These are phyloP conservation scores for Kockovaella imperatae DNA, from an alignment of 768 basidiomycete species.

Conservation along the genomic window DNA sequence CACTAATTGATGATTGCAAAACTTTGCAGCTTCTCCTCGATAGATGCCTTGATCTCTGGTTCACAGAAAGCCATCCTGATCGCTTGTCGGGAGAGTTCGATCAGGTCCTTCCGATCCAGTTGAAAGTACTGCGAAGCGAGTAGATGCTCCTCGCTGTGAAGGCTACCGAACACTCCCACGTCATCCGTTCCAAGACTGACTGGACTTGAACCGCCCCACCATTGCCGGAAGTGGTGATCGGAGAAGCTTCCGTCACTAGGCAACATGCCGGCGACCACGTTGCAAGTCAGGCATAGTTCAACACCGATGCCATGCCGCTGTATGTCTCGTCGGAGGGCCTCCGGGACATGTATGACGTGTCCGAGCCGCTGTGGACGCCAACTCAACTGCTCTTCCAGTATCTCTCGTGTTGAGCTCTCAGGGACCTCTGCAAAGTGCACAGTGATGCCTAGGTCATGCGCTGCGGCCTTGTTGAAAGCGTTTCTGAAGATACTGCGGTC, in stretches of 20 bases:
- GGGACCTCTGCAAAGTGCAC: conserved; percentile 19
- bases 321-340: conserved; percentile 2
- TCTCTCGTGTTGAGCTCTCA: neutral
- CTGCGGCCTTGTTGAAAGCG: conserved; percentile 6
- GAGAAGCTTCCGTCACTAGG: neutral
- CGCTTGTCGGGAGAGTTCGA: conserved; percentile 7
- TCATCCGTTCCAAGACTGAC: conserved; percentile 20
- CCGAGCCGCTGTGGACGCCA: conserved; percentile 14
- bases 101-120: conserved; percentile 5
- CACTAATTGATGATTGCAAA: too few relatives aligned
- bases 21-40: too few relatives aligned
- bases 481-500: conserved; percentile 1
- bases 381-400: conserved; percentile 5
- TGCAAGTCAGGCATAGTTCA: conserved; percentile 18
- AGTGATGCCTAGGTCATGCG: neutral
- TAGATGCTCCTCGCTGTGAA: conserved; percentile 6
- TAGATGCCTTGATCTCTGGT: too few relatives aligned
- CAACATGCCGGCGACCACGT: conserved; percentile 17
- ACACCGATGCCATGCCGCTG: conserved; percentile 5
- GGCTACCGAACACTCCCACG: conserved; percentile 14
- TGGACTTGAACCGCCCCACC: conserved; percentile 4
- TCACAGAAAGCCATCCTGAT: conserved; percentile 6
- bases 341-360: conserved; percentile 14
- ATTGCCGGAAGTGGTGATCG: conserved; percentile 16
- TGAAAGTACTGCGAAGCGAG: conserved; percentile 13